These are phyloP conservation scores for Hypoxylon sp. DNA, from an alignment of 2,329 filamentous ascomycete genomes.

Conservation along the genomic window DNA sequence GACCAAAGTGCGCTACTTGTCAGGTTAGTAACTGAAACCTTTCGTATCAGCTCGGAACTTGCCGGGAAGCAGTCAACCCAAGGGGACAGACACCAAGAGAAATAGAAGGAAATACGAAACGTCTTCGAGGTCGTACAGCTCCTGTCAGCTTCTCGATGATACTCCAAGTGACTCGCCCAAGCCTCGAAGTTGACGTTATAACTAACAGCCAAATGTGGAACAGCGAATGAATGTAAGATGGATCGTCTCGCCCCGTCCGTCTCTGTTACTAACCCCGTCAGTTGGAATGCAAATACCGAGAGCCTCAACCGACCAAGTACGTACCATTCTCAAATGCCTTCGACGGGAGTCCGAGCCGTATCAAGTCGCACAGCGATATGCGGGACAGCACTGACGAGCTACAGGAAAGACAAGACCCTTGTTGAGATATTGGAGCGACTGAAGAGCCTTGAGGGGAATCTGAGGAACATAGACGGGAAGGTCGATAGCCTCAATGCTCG, in stretches of 20 bases:
- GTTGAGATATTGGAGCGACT: conserved; percentile 66
- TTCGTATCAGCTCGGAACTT: conserved; percentile 3
- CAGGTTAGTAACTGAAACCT: conserved; percentile 32
- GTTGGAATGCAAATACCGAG: conserved; percentile 66
- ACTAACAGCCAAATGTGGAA: conserved; percentile 25
- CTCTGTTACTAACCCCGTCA: conserved; percentile 39
- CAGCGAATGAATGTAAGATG: conserved; percentile 44
- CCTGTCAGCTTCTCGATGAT: conserved; percentile 15
- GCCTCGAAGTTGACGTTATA: conserved; percentile 9
- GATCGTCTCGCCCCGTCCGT: conserved; percentile 14
- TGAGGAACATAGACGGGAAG: conserved; percentile 63
- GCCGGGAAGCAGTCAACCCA: background rate
- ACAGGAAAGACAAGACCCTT: conserved; percentile 69
- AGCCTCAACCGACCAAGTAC: conserved; percentile 69
- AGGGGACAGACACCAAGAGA: too few species aligned
- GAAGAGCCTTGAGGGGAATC: conserved; percentile 62
- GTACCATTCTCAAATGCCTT: conserved; percentile 41
- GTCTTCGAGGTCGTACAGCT: conserved; percentile 7
- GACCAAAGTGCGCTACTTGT: conserved; percentile 68
- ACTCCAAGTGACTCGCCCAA: conserved; percentile 15
- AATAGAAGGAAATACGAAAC: conserved; percentile 4
- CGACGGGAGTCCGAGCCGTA: conserved; percentile 20
- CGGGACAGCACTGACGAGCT: conserved; percentile 36
- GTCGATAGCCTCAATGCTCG: conserved; percentile 55
- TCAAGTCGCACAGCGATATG: conserved; percentile 14